A percentile compares a stretch with the other conserved stretches of the same genome.
These are phyloP conservation scores for Cryphonectria japonica DNA, from an alignment of 2,329 filamentous ascomycete species.

Conservation along the genomic window DNA sequence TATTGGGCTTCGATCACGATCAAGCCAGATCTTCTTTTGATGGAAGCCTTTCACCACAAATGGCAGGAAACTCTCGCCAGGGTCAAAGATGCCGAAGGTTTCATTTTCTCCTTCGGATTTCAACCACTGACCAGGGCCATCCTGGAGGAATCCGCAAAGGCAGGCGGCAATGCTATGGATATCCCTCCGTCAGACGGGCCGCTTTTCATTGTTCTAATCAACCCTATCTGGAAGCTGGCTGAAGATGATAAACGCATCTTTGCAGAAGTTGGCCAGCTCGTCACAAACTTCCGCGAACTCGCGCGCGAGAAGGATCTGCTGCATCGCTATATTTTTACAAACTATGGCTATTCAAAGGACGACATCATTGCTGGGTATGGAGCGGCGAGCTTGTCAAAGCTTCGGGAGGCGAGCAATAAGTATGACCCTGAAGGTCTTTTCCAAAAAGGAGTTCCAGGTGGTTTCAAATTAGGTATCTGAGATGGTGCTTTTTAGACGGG, in stretches of 20 bases:
- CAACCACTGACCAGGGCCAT: constrained; percentile 31
- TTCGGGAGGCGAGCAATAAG: neutral
- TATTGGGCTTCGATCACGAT: constrained; percentile 19
- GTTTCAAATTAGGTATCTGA: neutral
- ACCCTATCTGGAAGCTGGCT: constrained; percentile 30
- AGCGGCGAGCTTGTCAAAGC: neutral
- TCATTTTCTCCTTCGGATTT: constrained; percentile 33
- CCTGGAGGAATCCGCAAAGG: constrained; percentile 30
- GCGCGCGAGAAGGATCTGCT: constrained; percentile 26
- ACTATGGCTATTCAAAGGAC: constrained; percentile 28
- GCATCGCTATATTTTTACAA: constrained; percentile 31
- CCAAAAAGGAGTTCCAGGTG: neutral
- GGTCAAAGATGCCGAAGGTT: constrained; percentile 30
- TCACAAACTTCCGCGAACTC: constrained; percentile 12
- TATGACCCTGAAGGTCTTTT: neutral
- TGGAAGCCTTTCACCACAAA: constrained; percentile 29
- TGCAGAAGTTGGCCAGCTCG: constrained; percentile 16
- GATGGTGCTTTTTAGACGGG: neutral
- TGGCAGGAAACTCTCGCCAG: constrained; percentile 30
- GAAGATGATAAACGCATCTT: constrained; percentile 25
- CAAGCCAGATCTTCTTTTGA: constrained; percentile 23
- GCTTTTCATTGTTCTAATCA: constrained; percentile 33
- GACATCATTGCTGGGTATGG: constrained; percentile 28
- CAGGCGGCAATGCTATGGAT: constrained; percentile 32
- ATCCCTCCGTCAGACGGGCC: constrained; percentile 32